Percentiles rank a stretch among this genome's conserved stretches.
These are phyloP conservation scores for Rhizopus delemar DNA, from an alignment of 371 early-diverging fungal species.

Conservation along the genomic window DNA sequence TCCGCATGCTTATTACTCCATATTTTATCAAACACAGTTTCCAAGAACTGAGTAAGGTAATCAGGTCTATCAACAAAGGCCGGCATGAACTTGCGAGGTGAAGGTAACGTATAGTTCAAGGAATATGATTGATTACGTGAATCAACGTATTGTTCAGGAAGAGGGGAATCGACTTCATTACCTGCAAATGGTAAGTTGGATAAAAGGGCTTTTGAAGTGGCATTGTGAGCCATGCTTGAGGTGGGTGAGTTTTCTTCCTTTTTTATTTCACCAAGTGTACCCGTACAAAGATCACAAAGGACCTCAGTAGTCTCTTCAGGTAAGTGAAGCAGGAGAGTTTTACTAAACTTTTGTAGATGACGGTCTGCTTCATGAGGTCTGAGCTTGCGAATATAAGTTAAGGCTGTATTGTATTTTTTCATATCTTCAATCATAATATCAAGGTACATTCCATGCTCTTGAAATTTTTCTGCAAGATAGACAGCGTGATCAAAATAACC, in stretches of 20 bases:
- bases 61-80: slow-evolving; percentile 76
- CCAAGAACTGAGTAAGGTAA: slow-evolving; percentile 74
- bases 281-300: slow-evolving; percentile 74
- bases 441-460: slow-evolving; percentile 76
- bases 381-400: slow-evolving; percentile 68
- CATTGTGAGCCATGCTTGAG: slow-evolving; percentile 10
- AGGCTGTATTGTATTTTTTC: slow-evolving; percentile 71
- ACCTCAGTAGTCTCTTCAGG: slow-evolving; percentile 81
- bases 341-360: slow-evolving; percentile 77
- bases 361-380: slow-evolving; percentile 60
- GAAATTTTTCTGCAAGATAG: slow-evolving; percentile 79
- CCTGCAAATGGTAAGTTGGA: slow-evolving; percentile 45
- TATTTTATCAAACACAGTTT: slow-evolving; percentile 58
- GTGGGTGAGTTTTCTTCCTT: slow-evolving; percentile 10
- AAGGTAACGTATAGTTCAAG: slow-evolving; percentile 50
- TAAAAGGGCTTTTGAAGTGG: slow-evolving; percentile 19
- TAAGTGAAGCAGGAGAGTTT: slow-evolving; percentile 68
- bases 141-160: no score
- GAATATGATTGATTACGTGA: slow-evolving; percentile 5
- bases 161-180: slow-evolving; percentile 21
- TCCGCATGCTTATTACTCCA: neutral
- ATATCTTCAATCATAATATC: slow-evolving; percentile 86
- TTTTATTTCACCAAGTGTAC: slow-evolving; percentile 27
- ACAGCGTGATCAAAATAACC: slow-evolving; percentile 88
- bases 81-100: slow-evolving; percentile 64